Base-by-base conservation (phyloP, 2,329 filamentous ascomycete species). In the Epichloe baconii region DNA sequence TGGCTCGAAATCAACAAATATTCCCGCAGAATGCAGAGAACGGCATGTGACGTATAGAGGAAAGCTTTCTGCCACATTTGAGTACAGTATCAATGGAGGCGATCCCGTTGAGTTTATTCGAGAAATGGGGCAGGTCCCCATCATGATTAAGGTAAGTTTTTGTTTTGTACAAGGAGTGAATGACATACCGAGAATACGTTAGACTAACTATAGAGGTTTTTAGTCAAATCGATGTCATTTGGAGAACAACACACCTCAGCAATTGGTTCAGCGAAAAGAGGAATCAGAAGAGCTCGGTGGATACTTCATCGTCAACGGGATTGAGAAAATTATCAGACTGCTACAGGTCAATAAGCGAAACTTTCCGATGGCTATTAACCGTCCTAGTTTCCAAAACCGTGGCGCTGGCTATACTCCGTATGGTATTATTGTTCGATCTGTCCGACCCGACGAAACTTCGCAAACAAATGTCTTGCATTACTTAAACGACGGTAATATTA, bases 401-500 rank as follows among this genome's bases (percentile, higher is more conserved):
- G 93, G 93, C 38, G 76, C 83, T 19, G 79, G 86, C 55, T 98
- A 96, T 71, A 94, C 89, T 11, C 85, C 86, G 53, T 93, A 82
- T 62, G 93, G 89, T 75, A 86, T 97, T 52, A 87, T 95, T 62
- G 82, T 96, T 58, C 84, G 93, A 69, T 94, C 85, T 3, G 89
- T 96, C 51, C 82, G 93, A 53, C 90, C 90, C n/a, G 93, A 98
- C 68, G 89, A 98, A 70, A 96, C 91, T 8, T 96, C 90, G 34
- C 91, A 97, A 68, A 97, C 91, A 38, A 98, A 97, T 62, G 89
- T 95, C 36, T 77, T 98, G 47, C 93, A 98, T 70, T 98, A 97
- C 67, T 79, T 98, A 52, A 88, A 78, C 60, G 93, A 98, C 65
- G 93, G 93, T 57, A 97, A 96, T 67, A 83, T 97, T 61, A 97